Evolutionary conservation across 2,329 filamentous ascomycete species (phyloP), one percentile per base, ranked within the genome.

Genomic region (Phaeosphaeria sp.): DNA sequence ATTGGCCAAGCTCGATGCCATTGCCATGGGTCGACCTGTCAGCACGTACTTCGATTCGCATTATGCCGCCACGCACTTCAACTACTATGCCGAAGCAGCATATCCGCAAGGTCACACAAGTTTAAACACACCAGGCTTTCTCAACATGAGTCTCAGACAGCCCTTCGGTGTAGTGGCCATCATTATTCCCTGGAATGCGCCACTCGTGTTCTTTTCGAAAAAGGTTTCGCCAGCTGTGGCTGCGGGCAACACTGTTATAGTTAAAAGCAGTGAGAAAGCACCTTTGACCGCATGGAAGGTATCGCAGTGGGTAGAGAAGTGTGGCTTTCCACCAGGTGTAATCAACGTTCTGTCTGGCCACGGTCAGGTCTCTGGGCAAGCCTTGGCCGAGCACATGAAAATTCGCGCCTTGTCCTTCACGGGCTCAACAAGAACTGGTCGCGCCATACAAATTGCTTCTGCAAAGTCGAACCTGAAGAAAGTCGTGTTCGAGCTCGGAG

Each of bases 401-500:
- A 90, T 94, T 82, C 93, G 92, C 83, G 91, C 91, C 53, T 85
- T 94, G 71, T 90, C 87, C 74, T 94, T 94, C 71, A 91, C 94
- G 44, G 91, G 91, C 65, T 87, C 89, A 75, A 93, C 93, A 80
- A 90, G 91, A 81, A 91, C 91, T 7, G 91, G 91, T 68, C 89
- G 93, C 79, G 92, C 93, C 80, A 94, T 94, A 75, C 93, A 89
- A 49, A 66, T 67, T 77, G 79, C 82, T 55, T 86, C 90, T 52
- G 91, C 88, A 33, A 91, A 89, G 2, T 91, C 90, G 68, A 92
- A 93, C 70, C 90, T 91, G 68, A 94, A 94, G 84, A 89, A 91
- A 68, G 90, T 93, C 22, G 91, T 94, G 80, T 91, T 91, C 74
- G 93, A 94, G 78, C 81, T 94, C 56, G 91, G 91, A 36, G 91